Evolutionary conservation across 73 alveolate genomes (phyloP), one percentile per base, ranked within the genome.

Genomic region (Uronychia setigera): DNA sequence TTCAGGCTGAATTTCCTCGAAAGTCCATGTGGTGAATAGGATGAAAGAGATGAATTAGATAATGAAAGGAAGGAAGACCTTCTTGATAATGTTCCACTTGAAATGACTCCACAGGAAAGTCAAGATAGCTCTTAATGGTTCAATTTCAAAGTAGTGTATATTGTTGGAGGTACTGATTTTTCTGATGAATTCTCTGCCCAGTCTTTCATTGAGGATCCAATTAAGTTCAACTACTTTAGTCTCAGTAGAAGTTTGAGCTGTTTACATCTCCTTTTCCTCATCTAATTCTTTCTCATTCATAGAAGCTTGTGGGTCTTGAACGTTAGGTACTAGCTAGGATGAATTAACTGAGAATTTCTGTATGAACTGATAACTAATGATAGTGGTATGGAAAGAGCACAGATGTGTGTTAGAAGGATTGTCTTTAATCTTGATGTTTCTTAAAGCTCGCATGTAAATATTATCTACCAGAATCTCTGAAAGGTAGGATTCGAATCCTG

Each of bases 151-250:
- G 34, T 78, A 35, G 29, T 77, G 32, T 1, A 77, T 14, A 32
- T 75, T 76, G 26, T 88, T 28, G 35, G 59, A 76, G 28, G 67
- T 78, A 31, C 86, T 46, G 0, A 88, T 0, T 29, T 67, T 80
- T 19, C 35, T 27, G 14, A 88, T 31, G 33, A 60, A 82, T 33
- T 57, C 31, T 59, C 14, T 25, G 27, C 94, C 94, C 31, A 57
- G 86, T 29, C 31, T 29, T 26, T 80, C 29, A 32, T 88, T 88
- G 57, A 88, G 75, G 30, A 88, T 82, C 94, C 94, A 88, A 26
- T 77, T 58, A 28, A 88, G 78, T 59, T 88, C 78, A 31, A 88
- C 26, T 0, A 84, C 91, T 35, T 75, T 25, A 13, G 58, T 58
- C 27, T 76, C 81, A 11, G 57, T 74, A n/a, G 60, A 26, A 59